These are phyloP conservation scores for Osmozyma mogii DNA, from an alignment of 805 yeast genomes.

Conservation along the genomic window DNA sequence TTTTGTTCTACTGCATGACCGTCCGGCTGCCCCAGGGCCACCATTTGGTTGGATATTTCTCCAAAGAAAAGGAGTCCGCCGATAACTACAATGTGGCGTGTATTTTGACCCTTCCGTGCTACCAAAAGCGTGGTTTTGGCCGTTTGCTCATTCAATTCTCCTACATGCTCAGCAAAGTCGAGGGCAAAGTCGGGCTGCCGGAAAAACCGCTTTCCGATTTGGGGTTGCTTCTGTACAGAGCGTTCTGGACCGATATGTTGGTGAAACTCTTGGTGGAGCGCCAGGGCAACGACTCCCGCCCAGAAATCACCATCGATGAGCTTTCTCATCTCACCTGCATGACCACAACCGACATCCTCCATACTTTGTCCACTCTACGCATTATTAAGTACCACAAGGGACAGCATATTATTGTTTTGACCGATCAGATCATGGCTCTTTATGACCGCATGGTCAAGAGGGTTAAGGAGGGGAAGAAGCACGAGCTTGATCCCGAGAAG, in stretches of 20 bases:
- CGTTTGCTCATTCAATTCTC: conserved; percentile 87
- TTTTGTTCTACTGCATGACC: conserved; percentile 93
- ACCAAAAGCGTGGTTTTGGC: conserved; percentile 93
- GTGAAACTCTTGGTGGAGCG: conserved; percentile 63
- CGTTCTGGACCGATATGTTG: conserved; percentile 91
- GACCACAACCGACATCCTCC: conserved; percentile 94
- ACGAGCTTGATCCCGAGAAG: conserved; percentile 62
- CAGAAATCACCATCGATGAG: conserved; percentile 80
- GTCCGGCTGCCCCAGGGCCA: conserved; percentile 84
- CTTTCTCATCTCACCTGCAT: conserved; percentile 79
- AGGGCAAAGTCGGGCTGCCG: conserved; percentile 90
- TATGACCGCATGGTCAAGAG: conserved; percentile 54
- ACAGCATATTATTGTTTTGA: conserved; percentile 81
- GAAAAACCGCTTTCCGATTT: conserved; percentile 95
- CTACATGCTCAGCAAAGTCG: conserved; percentile 81
- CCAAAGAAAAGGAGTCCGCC: conserved; percentile 94
- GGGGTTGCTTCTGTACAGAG: conserved; percentile 88
- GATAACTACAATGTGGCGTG: conserved; percentile 96
- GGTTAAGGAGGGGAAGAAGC: conserved; percentile 61
- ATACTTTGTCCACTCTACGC: conserved; percentile 85
- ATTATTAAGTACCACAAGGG: conserved; percentile 91
- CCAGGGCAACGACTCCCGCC: conserved; percentile 22
- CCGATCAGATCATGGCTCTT: conserved; percentile 71
- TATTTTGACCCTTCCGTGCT: conserved; percentile 91
- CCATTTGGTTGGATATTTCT: conserved; percentile 92